Percentiles rank a stretch among this genome's conserved stretches.
These are phyloP conservation scores for Apophysomyces trapeziformis DNA, from an alignment of 371 early-diverging fungal genomes.

Conservation along the genomic window DNA sequence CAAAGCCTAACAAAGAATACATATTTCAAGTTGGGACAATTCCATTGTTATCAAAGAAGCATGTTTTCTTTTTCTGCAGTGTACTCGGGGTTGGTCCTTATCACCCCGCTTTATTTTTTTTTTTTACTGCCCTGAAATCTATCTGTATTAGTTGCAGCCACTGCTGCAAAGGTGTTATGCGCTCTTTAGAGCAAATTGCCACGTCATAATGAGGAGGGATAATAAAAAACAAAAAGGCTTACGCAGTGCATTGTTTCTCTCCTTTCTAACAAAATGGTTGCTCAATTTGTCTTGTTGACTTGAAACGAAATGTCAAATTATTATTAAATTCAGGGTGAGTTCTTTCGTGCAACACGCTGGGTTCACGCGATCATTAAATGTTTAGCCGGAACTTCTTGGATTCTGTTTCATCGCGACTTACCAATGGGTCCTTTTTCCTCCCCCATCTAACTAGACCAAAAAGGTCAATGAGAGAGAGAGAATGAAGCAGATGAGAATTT, in stretches of 20 bases:
- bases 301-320: too few species aligned
- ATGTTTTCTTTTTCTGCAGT: not conserved
- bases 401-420: not conserved
- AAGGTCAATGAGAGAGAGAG: too few species aligned
- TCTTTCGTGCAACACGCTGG: not conserved
- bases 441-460: too few species aligned
- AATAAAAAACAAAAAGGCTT: not conserved
- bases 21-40: not conserved
- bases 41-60: not conserved
- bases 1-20: too few species aligned
- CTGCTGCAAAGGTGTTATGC: not conserved
- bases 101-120: not conserved
- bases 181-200: not conserved
- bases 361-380: constrained; percentile 1
- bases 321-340: not conserved
- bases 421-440: too few species aligned
- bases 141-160: not conserved
- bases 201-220: not conserved
- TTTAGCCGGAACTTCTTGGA: constrained; percentile 1
- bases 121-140: not conserved
- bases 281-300: not conserved
- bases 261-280: not conserved
- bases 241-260: not conserved
- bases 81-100: not conserved
- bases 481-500: not conserved